Evolutionary conservation across 306 rosid species (phyloP).

Genomic region (Glycine latifolia): DNA sequence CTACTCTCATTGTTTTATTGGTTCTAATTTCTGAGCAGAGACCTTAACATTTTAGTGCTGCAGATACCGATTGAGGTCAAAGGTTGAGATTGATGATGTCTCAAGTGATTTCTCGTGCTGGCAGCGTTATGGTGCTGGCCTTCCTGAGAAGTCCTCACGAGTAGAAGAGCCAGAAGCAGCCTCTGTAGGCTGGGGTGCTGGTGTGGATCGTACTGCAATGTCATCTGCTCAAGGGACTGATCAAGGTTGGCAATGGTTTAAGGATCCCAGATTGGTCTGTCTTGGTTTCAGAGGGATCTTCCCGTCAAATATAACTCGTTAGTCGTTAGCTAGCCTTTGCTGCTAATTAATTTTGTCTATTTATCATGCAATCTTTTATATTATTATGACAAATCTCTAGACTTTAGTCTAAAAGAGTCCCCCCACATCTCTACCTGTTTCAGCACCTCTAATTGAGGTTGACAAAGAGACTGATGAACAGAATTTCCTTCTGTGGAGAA

Average conservation of each 20-base stretch:
- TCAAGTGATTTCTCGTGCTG: slow-evolving; percentile 76
- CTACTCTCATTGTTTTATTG: not conserved
- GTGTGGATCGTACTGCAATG: slow-evolving; percentile 60
- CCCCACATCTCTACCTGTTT: slow-evolving; percentile 33
- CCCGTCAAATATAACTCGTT: slow-evolving; percentile 74
- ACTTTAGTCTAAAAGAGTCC: not conserved
- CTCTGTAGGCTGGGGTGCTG: slow-evolving; percentile 89
- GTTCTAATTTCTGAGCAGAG: slow-evolving; percentile 24
- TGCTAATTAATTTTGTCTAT: slow-evolving; percentile 43
- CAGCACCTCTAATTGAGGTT: slow-evolving; percentile 87
- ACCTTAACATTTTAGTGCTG: slow-evolving; percentile 41
- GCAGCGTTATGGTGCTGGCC: slow-evolving; percentile 77
- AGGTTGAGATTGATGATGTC: slow-evolving; percentile 92
- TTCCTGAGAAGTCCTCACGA: slow-evolving; percentile 52
- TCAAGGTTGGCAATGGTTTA: slow-evolving; percentile 89
- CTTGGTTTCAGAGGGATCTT: slow-evolving; percentile 96
- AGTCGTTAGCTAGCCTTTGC: slow-evolving; percentile 43
- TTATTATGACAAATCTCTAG: slow-evolving; percentile 13
- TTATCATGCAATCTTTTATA: slow-evolving; percentile 28
- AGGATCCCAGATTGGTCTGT: slow-evolving; percentile 83
- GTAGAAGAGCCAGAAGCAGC: slow-evolving; percentile 83
- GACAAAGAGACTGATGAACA: slow-evolving; percentile 83
- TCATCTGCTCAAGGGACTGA: slow-evolving; percentile 66
- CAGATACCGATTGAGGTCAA: slow-evolving; percentile 93
- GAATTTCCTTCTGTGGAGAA: slow-evolving; percentile 79